Base-by-base conservation (phyloP, 257 asterid genomes). In the Anisodus tanguticus region DNA sequence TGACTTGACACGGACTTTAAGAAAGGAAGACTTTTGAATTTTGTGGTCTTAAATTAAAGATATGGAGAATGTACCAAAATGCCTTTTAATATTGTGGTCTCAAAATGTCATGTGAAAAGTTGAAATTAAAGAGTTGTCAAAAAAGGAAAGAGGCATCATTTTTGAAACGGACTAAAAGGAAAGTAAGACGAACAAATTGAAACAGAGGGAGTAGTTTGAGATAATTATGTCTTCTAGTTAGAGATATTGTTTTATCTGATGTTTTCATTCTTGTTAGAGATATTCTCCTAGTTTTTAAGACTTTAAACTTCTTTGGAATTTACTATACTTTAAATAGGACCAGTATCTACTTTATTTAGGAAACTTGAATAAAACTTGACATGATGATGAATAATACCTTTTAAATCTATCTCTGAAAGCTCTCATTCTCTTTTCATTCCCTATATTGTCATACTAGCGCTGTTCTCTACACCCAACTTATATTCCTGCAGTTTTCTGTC, bases 271-370 rank as follows among this genome's bases (percentile, higher is more conserved):
- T 9, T 53, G 58, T 9, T 53, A 11, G 74, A 37, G n/a, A 67
- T 68, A 15, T 35, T 67, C 49, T 35, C 76, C 49, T 37, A 67
- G 49, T 67, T 67, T 37, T 37, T 31, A 67, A 67, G 51, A 67
- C 49, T 35, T 26, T 64, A 35, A 67, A 67, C 76, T 67, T 67
- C 22, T 37, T 67, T 35, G 76, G 51, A 67, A 67, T 67, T 63
- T 9, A 64, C 71, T 64, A 11, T 64, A 43, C 43, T 64, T 5
- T 31, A 64, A 26, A 64, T 64, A 64, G 22, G 22, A 62, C 71
- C 71, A 64, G 26, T 66, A 68, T 68, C 53, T 37, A 68, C 53
- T 69, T 69, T 69, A 53, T 19, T 69, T 69, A 39, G 31, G 16
- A 4, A 69, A 69, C 13, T 39, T 41, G 47, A 67, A 69, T 16